A percentile compares a stretch with the other conserved stretches of the same genome.
phyloP scores from a whole-genome alignment of 225 moss, liverwort and hornwort species.

The Pseudoscleropodium purum region DNA sequence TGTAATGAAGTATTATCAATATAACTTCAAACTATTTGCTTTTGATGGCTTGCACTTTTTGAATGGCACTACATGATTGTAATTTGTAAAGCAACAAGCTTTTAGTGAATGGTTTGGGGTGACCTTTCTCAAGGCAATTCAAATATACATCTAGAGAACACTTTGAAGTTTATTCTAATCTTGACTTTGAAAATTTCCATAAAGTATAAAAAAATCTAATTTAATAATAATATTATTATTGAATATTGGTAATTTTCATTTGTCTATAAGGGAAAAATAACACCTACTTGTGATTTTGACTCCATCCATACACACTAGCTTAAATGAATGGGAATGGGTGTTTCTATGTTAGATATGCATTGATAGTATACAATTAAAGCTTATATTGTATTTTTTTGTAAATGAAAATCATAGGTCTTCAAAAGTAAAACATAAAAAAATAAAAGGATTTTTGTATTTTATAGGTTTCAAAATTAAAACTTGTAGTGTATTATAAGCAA shows the following conservation, averaged over 20 bases:
- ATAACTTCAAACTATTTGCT: fast-evolving
- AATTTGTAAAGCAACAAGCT: background rate
- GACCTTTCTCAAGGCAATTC: background rate
- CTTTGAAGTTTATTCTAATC: background rate
- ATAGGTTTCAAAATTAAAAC: too few relatives aligned
- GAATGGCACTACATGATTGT: background rate
- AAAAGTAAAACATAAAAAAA: too few relatives aligned
- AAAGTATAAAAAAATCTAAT: background rate
- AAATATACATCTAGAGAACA: background rate
- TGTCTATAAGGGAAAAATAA: background rate
- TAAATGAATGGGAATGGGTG: fast-evolving
- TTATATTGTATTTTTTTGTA: background rate
- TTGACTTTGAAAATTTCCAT: background rate
- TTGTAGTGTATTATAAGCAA: too few relatives aligned
- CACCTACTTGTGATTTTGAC: background rate
- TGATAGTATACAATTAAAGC: background rate
- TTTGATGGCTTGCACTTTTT: background rate
- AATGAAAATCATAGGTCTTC: background rate
- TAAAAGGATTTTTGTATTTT: too few relatives aligned
- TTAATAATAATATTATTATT: background rate
- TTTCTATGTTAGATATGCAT: too few relatives aligned
- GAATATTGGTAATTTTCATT: background rate
- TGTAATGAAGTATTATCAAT: background rate
- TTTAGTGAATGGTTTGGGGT: background rate
- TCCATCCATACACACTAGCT: fast-evolving